A percentile compares a stretch with the other conserved stretches of the same genome.
Conservation (phyloP, 2,329 filamentous ascomycete species). For the Aspergillus sp. region DNA sequence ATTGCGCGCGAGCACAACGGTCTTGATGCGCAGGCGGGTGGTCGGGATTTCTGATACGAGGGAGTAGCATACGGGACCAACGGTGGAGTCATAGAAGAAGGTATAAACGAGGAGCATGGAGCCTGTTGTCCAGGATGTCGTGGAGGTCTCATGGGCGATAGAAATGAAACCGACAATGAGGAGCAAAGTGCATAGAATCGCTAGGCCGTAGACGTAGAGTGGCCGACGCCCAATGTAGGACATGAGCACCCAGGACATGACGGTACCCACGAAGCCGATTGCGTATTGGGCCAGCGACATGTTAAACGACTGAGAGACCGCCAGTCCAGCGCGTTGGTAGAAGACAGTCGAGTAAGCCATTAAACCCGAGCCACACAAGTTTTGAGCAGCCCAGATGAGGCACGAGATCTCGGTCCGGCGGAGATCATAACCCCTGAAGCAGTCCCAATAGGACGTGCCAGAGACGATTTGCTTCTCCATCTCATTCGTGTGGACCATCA, state of each 20-base stretch:
- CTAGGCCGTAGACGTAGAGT: constrained; percentile 34
- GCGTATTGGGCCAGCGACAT: constrained; percentile 57
- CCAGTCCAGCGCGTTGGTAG: constrained; percentile 39
- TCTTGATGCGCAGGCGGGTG: constrained; percentile 54
- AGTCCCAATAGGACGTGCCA: constrained; percentile 26
- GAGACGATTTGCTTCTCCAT: constrained; percentile 21
- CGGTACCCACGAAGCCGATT: constrained; percentile 55
- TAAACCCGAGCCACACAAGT: constrained; percentile 28
- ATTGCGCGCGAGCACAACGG: constrained; percentile 52
- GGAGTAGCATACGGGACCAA: constrained; percentile 55
- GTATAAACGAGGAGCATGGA: constrained; percentile 53
- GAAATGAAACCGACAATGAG: constrained; percentile 23
- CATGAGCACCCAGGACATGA: constrained; percentile 49
- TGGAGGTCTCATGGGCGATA: constrained; percentile 18
- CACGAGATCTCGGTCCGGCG: constrained; percentile 44
- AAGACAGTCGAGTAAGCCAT: constrained; percentile 37
- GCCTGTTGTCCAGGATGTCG: constrained; percentile 39
- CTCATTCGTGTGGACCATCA: constrained; percentile 40
- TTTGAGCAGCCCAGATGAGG: constrained; percentile 35
- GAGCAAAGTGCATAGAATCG: constrained; percentile 20
- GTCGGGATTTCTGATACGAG: constrained; percentile 55
- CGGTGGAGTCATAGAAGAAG: constrained; percentile 54
- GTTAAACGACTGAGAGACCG: constrained; percentile 31
- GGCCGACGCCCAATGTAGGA: constrained; percentile 37
- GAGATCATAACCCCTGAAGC: constrained; percentile 28